A percentile compares a stretch with the other conserved stretches of the same genome.
Evolutionary conservation across 2,329 filamentous ascomycete genomes (phyloP).

Genomic region (Ascosphaera pollenicola): DNA sequence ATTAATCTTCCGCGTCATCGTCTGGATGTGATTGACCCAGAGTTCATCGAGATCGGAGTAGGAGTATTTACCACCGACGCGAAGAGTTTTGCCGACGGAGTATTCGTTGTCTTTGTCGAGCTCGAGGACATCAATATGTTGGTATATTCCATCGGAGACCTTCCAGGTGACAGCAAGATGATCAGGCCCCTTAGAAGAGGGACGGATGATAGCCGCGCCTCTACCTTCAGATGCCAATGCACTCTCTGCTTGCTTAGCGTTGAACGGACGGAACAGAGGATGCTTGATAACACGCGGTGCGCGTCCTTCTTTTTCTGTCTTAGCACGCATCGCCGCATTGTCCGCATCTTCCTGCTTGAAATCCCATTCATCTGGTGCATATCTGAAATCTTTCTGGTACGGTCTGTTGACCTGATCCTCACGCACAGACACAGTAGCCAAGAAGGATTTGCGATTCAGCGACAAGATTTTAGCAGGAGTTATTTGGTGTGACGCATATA

Average conservation of each 20-base stretch:
- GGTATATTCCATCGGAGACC: constrained; percentile 84
- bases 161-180: constrained; percentile 97
- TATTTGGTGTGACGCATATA: constrained; percentile 62
- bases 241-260: constrained; percentile 77
- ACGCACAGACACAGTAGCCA: constrained; percentile 61
- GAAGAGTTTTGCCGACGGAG: constrained; percentile 66
- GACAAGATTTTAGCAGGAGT: constrained; percentile 72
- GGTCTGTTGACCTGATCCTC: constrained; percentile 60
- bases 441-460: constrained; percentile 68
- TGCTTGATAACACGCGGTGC: constrained; percentile 94
- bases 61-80: constrained; percentile 68
- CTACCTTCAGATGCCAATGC: constrained; percentile 67
- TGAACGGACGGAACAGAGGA: constrained; percentile 85
- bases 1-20: constrained; percentile 93
- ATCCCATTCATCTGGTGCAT: constrained; percentile 69
- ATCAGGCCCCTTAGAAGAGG: constrained; percentile 85
- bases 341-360: constrained; percentile 59
- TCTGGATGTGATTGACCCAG: constrained; percentile 91
- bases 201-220: constrained; percentile 85
- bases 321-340: constrained; percentile 62
- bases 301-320: constrained; percentile 64
- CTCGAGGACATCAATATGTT: constrained; percentile 93
- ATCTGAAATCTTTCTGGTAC: constrained; percentile 46
- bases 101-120: constrained; percentile 96
- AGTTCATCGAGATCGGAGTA: constrained; percentile 94